Conservation (phyloP, 305 asterid species). For the Fraxinus dipetala region DNA sequence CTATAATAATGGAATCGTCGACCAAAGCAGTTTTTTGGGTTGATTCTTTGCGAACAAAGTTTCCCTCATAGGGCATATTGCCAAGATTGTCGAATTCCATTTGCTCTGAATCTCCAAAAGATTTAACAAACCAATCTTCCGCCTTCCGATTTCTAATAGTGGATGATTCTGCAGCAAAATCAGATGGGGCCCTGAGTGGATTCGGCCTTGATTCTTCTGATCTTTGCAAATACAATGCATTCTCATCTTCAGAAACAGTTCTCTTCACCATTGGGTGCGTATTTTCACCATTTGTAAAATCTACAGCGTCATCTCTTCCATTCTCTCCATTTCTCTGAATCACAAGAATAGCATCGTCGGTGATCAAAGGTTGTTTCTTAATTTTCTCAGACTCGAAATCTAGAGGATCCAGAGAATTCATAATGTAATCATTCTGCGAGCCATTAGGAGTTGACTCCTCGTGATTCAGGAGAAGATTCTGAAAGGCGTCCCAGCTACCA, state of each 20-base stretch:
- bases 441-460: constrained; percentile 40
- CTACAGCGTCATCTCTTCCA: constrained; percentile 26
- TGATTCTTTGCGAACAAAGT: constrained; percentile 31
- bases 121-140: constrained; percentile 65
- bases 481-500: constrained; percentile 68
- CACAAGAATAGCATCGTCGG: constrained; percentile 54
- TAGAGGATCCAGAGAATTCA: constrained; percentile 38
- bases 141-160: constrained; percentile 38
- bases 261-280: constrained; percentile 36
- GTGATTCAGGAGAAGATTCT: constrained; percentile 59
- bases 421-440: constrained; percentile 22
- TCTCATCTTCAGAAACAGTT: constrained; percentile 42
- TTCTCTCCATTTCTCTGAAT: constrained; percentile 37
- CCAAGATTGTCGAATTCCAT: constrained; percentile 30
- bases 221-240: constrained; percentile 32
- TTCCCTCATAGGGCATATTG: constrained; percentile 31
- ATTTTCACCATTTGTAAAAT: constrained; percentile 55
- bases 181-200: constrained; percentile 29
- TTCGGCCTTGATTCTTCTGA: constrained; percentile 33
- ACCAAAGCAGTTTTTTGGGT: constrained; percentile 34
- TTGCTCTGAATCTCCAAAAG: constrained; percentile 33
- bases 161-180: constrained; percentile 50
- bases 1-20: constrained; percentile 77
- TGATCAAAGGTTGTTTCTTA: constrained; percentile 29
- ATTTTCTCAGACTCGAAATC: constrained; percentile 44